phyloP scores from a whole-genome alignment of 495 filamentous ascomycete genomes.

The Aspergillus indologenus region DNA sequence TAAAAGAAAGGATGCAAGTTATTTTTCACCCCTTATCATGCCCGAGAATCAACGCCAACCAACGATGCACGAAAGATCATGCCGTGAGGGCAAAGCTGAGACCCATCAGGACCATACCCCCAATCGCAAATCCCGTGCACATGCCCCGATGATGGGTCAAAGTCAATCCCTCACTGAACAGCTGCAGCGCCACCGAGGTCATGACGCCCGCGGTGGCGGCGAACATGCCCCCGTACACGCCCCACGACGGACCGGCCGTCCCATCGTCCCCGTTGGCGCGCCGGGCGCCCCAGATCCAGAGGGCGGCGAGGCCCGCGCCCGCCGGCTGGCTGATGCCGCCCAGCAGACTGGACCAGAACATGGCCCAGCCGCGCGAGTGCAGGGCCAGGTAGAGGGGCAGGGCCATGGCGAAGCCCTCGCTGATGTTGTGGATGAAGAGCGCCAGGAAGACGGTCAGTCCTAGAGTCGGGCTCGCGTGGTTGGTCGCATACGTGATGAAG shows the following conservation, averaged over 20 bases:
- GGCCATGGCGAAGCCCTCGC: constrained; percentile 92
- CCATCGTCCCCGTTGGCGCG: constrained; percentile 44
- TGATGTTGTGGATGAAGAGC: constrained; percentile 95
- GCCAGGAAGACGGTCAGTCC: constrained; percentile 92
- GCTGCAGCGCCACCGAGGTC: constrained; percentile 83
- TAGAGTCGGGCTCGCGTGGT: constrained; percentile 85
- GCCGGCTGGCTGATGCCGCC: constrained; percentile 85
- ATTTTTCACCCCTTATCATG: not conserved
- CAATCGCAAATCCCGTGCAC: constrained; percentile 80
- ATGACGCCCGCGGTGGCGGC: constrained; percentile 90
- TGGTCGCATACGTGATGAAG: constrained; percentile 97
- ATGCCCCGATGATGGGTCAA: constrained; percentile 76
- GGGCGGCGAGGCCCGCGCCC: constrained; percentile 77
- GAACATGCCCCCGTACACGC: constrained; percentile 85
- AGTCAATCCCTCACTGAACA: constrained; percentile 81
- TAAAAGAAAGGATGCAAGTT: not conserved
- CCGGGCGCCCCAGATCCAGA: constrained; percentile 70
- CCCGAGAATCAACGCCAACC: not conserved
- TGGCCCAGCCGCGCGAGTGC: constrained; percentile 68
- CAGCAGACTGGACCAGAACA: constrained; percentile 77
- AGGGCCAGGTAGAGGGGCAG: constrained; percentile 88
- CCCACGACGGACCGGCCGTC: constrained; percentile 56
- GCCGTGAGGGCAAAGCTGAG: constrained; percentile 81
- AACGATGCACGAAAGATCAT: constrained; percentile 13
- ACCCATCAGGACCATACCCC: constrained; percentile 87